These are phyloP conservation scores for Xylaria sp. DNA, from an alignment of 2,329 filamentous ascomycete species.

Conservation along the genomic window DNA sequence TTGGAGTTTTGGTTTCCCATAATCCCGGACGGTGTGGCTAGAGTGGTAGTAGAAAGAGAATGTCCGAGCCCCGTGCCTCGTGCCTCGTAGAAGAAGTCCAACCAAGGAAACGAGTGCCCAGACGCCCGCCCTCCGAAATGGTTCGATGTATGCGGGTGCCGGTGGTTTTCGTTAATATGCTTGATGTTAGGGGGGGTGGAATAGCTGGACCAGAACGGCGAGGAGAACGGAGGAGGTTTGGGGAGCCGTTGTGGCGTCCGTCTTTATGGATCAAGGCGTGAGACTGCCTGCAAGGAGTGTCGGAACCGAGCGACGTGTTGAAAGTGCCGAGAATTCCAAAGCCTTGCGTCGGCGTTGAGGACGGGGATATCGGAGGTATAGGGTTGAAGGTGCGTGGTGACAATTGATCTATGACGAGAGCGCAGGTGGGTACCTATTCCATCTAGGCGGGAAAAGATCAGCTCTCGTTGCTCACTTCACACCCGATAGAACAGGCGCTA, in stretches of 20 bases:
- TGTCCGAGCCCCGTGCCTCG: conserved; percentile 34
- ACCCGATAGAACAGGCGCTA: conserved; percentile 4
- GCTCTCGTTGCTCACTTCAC: conserved; percentile 29
- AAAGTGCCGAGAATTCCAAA: conserved; percentile 14
- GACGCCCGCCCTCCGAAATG: conserved; percentile 43
- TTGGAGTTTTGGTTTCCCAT: conserved; percentile 84
- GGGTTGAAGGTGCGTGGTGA: conserved; percentile 35
- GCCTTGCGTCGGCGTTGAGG: conserved; percentile 34
- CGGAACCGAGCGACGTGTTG: conserved; percentile 30
- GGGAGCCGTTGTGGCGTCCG: conserved; percentile 61
- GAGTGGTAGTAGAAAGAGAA: conserved; percentile 7
- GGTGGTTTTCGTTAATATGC: conserved; percentile 31
- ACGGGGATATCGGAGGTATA: conserved; percentile 47
- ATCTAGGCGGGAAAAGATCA: conserved; percentile 29
- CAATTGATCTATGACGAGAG: conserved; percentile 42
- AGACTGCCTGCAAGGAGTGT: conserved; percentile 37
- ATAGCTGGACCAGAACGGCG: conserved; percentile 62
- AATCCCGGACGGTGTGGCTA: conserved; percentile 18
- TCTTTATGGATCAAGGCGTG: conserved; percentile 56
- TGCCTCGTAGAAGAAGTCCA: conserved; percentile 36
- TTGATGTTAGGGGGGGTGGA: conserved; percentile 64
- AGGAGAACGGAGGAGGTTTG: conserved; percentile 58
- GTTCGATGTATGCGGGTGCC: conserved; percentile 23
- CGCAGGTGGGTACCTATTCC: conserved; percentile 37
- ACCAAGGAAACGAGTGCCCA: conserved; percentile 42